Evolutionary conservation across 176 grass and related monocot species (phyloP).

Genomic region (Rhynchospora tenuis): DNA sequence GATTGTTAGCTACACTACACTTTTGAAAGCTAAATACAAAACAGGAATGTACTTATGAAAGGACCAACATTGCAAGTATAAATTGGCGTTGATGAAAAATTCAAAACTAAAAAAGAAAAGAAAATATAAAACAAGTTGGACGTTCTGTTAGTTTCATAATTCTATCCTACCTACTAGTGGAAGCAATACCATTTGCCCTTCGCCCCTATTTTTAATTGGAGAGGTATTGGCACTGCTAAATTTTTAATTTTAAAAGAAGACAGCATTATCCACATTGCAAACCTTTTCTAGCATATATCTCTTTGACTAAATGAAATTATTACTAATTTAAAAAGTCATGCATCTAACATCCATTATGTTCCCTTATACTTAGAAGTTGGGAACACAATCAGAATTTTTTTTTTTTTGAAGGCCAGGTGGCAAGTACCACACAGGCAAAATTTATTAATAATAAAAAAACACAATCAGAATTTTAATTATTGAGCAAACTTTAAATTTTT

Average conservation of each 20-base stretch:
- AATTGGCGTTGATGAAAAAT: slow-evolving; percentile 4
- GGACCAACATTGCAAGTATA: not conserved
- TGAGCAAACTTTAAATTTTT: not conserved
- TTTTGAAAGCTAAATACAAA: slow-evolving; percentile 25
- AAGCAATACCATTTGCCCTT: slow-evolving; percentile 3
- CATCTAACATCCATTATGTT: not conserved
- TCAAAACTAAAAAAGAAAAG: not conserved
- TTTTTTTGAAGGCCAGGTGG: too few relatives aligned
- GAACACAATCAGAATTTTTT: too few relatives aligned
- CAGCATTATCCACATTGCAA: not conserved
- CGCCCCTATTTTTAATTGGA: not conserved
- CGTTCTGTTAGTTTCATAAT: not conserved
- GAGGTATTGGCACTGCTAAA: slow-evolving; percentile 2
- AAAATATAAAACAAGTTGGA: slow-evolving; percentile 13
- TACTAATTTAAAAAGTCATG: not conserved
- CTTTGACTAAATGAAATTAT: slow-evolving; percentile 3
- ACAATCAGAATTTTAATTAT: too few relatives aligned
- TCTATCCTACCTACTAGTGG: not conserved
- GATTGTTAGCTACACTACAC: slow-evolving; percentile 69
- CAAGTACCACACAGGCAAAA: too few relatives aligned
- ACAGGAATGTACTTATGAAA: not conserved
- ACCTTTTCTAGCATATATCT: not conserved
- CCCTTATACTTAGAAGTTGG: not conserved
- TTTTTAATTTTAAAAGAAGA: slow-evolving; percentile 6
- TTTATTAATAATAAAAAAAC: too few relatives aligned